Conservation (phyloP, 2,329 filamentous ascomycete genomes). For the Calonectria fujianensis region DNA sequence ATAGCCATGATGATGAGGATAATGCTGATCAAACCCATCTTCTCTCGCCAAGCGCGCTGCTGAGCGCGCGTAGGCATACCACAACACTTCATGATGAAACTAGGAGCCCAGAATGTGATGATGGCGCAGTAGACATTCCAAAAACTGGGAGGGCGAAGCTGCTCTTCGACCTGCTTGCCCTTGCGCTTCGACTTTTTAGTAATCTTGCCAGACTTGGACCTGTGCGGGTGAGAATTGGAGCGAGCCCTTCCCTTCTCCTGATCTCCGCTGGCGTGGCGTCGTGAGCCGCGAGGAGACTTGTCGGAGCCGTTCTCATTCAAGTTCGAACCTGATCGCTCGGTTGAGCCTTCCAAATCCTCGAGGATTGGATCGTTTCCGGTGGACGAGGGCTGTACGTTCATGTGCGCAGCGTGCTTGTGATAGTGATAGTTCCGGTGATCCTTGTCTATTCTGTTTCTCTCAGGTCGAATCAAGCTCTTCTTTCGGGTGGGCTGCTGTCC, state of each 20-base stretch:
- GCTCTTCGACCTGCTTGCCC: slow-evolving; percentile 74
- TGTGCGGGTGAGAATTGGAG: slow-evolving; percentile 61
- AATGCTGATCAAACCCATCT: slow-evolving; percentile 96
- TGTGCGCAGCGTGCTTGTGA: slow-evolving; percentile 93
- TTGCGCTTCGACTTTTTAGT: slow-evolving; percentile 73
- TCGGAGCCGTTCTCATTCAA: slow-evolving; percentile 69
- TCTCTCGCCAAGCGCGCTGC: slow-evolving; percentile 96
- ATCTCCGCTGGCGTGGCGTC: slow-evolving; percentile 58
- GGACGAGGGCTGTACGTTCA: slow-evolving; percentile 91
- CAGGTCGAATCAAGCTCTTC: slow-evolving; percentile 90
- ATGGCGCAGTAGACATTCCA: slow-evolving; percentile 98
- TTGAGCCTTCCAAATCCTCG: slow-evolving; percentile 84
- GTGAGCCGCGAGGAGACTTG: slow-evolving; percentile 62
- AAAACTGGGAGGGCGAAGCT: slow-evolving; percentile 85
- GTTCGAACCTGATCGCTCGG: slow-evolving; percentile 69
- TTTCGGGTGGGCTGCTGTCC: slow-evolving; percentile 76
- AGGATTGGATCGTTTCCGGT: slow-evolving; percentile 93
- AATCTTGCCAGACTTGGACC: slow-evolving; percentile 75
- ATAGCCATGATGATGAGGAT: slow-evolving; percentile 91
- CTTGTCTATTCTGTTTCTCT: slow-evolving; percentile 88
- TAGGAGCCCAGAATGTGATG: slow-evolving; percentile 95
- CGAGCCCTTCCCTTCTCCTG: slow-evolving; percentile 58
- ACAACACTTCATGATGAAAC: slow-evolving; percentile 88
- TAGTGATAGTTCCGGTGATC: slow-evolving; percentile 98
- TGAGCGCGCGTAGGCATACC: slow-evolving; percentile 91